Base-by-base conservation (phyloP, 306 rosid species). In the Cucumis hystrix region DNA sequence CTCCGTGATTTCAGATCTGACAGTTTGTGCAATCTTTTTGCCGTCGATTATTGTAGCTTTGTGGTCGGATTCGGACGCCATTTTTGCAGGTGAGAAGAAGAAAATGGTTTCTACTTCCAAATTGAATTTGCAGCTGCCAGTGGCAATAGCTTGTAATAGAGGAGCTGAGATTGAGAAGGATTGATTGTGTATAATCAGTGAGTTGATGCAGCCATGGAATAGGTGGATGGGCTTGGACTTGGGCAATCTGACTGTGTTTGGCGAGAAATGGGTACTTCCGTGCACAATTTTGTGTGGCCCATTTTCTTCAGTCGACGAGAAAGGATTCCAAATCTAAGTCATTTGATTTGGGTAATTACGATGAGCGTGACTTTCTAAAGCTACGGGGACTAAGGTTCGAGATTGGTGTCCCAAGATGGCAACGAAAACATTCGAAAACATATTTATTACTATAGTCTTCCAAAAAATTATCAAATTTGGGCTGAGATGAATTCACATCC, bases 1-100 rank as follows among this genome's bases (percentile, higher is more conserved):
- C 10, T 70, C 83, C 18, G 93, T 87, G 74, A 90, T 89, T 86
- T 92, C 98, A 63, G 87, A 85, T 81, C 98, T 84, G 79, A 95
- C 80, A 13, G 87, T 77, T 82, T 92, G 91, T 11, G 97, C 95
- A 9, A 92, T 87, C 57, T 86, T 89, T 82, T 90, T 87, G 77
- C 97, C 98, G 79, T 95, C 97, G 75, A 94, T 90, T 10, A 92
- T 83, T 73, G 84, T 82, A 82, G 97, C 97, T 86, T 87, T 87
- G 85, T 81, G 83, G 18, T 81, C 85, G 7, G 85, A 81, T 23
- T 77, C 80, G 33, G 82, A 78, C 15, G 83, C 83, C 85, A 82
- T 84, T 64, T 21, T 23, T 43, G 75, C 58, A 43, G 40, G 20
- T 70, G 40, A 70, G 2, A 49, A 15, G 2, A 39, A 11, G 58